Base-by-base conservation (phyloP, 371 early-diverging fungal species). In the Rhizopus microsporus region DNA sequence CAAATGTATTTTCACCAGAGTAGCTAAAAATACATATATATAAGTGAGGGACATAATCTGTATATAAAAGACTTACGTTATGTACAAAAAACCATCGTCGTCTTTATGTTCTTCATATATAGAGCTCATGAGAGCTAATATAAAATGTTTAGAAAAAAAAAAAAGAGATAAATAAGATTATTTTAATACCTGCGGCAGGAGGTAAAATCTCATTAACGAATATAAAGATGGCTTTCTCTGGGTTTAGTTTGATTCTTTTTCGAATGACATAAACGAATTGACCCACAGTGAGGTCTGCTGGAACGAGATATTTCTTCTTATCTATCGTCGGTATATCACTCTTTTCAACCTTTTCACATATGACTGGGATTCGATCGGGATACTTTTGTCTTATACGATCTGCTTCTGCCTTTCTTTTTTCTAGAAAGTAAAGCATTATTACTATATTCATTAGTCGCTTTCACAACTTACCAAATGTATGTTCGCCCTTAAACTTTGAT, bases 271-370 rank as follows among this genome's bases (percentile, higher is more conserved):
- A 96, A 49, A 97, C 94, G 67, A 98, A 98, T 67, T 97, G 97
- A 15, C 95, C 97, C n/a, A 97, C 94, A 1, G 96, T 97, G 54
- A 98, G 74, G 72, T 98, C 97, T 50, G 92, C 84, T 13, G 97
- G 97, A 10, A 97, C 96, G 51, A 98, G 83, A 59, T 96, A 98
- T 76, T 97, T 98, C 73, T 97, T 97, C 88, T 97, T 97, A 81
- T 98, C 97, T 66, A 98, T 96, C 7, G 82, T 88, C 16, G 93
- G 90, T 71, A 97, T 94, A 72, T 95, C 96, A 61, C 90, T 89
- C 77, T 94, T 95, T 62, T 96, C 97, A 15, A 93, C 95, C 78
- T 95, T 95, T 72, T 98, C 97, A 79, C 97, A 96, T 59, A 92
- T 91, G 40, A 91, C 92, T 30, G 98, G 98, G 66, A 98, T 94